phyloP scores from a whole-genome alignment of 306 rosid genomes.

The Arachis stenosperma region DNA sequence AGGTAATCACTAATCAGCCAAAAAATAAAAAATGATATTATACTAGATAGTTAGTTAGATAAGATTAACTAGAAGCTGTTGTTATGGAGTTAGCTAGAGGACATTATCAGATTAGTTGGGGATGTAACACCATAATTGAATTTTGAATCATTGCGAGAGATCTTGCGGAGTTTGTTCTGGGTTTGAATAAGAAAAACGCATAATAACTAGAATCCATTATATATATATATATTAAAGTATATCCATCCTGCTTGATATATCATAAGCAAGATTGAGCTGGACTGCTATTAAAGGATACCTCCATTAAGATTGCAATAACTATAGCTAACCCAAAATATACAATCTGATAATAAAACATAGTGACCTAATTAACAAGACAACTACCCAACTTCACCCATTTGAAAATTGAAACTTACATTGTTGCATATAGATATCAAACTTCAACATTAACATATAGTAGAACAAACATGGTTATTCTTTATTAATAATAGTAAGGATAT shows the following conservation, averaged over 20 bases:
- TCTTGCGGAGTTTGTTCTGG: not conserved
- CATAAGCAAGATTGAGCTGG: not conserved
- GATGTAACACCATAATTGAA: not conserved
- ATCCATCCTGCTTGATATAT: not conserved
- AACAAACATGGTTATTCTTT: too few relatives aligned
- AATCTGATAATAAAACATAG: not conserved
- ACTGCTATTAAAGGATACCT: not conserved
- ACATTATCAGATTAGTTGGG: not conserved
- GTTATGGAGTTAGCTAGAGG: slow-evolving; percentile 11
- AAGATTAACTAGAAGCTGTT: not conserved
- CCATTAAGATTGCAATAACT: not conserved
- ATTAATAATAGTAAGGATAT: too few relatives aligned
- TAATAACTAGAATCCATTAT: not conserved
- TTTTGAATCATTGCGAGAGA: not conserved
- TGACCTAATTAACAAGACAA: slow-evolving; percentile 5
- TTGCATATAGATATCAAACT: slow-evolving; percentile 1
- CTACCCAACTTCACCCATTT: not conserved
- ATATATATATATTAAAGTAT: not conserved
- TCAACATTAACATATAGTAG: not conserved
- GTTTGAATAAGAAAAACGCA: not conserved
- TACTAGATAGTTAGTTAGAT: too few relatives aligned
- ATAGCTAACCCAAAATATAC: slow-evolving; percentile 3
- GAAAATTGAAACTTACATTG: not conserved
- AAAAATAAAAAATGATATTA: too few relatives aligned
- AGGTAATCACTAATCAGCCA: too few relatives aligned